Evolutionary conservation across 1,284 basidiomycete genomes (phyloP).

Genomic region (Cutaneotrichosporon arboriforme): DNA sequence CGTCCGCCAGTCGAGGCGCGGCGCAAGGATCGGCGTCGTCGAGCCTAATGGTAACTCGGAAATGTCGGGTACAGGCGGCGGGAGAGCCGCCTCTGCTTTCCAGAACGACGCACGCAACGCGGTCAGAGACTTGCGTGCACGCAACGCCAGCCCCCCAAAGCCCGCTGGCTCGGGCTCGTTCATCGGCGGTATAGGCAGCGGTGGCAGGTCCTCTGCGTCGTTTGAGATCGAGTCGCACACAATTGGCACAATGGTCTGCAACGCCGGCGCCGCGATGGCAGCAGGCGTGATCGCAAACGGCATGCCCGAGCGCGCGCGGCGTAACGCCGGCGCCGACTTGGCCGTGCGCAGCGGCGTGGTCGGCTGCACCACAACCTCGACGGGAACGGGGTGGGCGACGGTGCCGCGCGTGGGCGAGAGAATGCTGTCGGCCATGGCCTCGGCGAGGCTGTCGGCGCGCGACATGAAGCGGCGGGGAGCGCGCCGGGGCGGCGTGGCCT

Average conservation of each 20-base stretch:
- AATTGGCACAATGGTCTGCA: slow-evolving; percentile 27
- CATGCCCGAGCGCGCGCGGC: slow-evolving; percentile 1
- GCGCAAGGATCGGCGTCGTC: slow-evolving; percentile 25
- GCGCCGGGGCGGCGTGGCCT: not conserved
- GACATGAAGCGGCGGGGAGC: not conserved
- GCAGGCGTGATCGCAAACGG: slow-evolving; percentile 26
- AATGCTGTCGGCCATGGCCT: slow-evolving; percentile 1
- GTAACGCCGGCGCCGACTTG: slow-evolving; percentile 12
- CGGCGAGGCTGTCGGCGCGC: not conserved
- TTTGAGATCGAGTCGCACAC: slow-evolving; percentile 42
- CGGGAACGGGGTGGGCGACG: not conserved
- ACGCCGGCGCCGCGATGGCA: slow-evolving; percentile 30
- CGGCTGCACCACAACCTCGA: not conserved
- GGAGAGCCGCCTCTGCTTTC: not conserved
- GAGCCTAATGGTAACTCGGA: slow-evolving; percentile 1
- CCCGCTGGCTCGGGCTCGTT: slow-evolving; percentile 5
- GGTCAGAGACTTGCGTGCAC: slow-evolving; percentile 32
- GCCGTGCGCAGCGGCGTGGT: slow-evolving; percentile 6
- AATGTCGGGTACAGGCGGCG: not conserved
- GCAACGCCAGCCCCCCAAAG: slow-evolving; percentile 23
- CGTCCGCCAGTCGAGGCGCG: slow-evolving; percentile 35
- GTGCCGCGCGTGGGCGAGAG: not conserved
- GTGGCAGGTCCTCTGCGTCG: slow-evolving; percentile 43
- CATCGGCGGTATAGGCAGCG: slow-evolving; percentile 24
- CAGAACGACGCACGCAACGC: slow-evolving; percentile 31